phyloP scores from a whole-genome alignment of 305 asterid genomes.

The Coffea humblotiana region DNA sequence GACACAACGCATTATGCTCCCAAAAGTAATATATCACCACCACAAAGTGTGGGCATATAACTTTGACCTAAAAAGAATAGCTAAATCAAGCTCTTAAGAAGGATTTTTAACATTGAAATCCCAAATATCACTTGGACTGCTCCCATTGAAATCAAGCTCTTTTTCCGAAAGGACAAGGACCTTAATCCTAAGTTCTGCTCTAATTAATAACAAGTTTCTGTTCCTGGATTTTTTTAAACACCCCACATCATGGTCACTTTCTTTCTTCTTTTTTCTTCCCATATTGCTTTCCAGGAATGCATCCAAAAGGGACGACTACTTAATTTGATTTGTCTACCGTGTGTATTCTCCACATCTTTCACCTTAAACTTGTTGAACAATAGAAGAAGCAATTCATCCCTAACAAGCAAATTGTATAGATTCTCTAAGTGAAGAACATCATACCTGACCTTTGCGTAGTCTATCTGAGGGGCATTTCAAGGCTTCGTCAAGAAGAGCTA shows the following conservation, averaged over 20 bases:
- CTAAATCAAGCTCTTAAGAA: neutral
- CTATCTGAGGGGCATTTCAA: slow-evolving; percentile 92
- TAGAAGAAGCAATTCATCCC: neutral
- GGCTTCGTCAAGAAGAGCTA: slow-evolving; percentile 95
- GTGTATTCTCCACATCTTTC: neutral
- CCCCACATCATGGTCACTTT: neutral
- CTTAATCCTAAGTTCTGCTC: neutral
- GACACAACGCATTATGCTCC: neutral
- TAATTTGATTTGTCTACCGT: neutral
- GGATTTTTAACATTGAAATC: neutral
- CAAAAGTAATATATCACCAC: neutral
- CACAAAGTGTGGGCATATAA: neutral
- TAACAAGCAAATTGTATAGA: neutral
- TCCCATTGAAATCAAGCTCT: too few relatives aligned
- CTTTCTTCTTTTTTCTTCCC: neutral
- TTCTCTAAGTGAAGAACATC: neutral
- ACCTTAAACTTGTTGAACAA: neutral
- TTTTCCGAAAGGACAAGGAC: neutral
- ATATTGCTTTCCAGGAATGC: neutral
- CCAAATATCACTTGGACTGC: neutral
- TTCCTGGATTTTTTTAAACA: neutral
- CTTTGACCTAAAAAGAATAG: too few relatives aligned
- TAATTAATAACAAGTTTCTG: neutral
- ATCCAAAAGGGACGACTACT: neutral
- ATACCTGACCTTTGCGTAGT: slow-evolving; percentile 98